Percentiles rank a stretch among this genome's conserved stretches.
These are phyloP conservation scores for Populus tremula DNA, from an alignment of 345 rosid genomes.

Conservation along the genomic window DNA sequence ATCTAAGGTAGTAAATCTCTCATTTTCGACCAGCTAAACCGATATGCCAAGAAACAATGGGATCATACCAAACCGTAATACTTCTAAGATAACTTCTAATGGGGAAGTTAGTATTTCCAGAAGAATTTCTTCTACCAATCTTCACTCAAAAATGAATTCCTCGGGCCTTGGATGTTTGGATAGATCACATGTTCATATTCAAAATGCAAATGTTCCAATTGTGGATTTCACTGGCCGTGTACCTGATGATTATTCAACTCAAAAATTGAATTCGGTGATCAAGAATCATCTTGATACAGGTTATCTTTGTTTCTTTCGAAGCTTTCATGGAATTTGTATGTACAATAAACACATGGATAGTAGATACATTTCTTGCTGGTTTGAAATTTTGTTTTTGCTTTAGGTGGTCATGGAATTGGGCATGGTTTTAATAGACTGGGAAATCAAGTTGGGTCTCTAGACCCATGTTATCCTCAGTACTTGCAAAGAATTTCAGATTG, in stretches of 20 bases:
- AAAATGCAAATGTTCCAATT: slow-evolving; percentile 40
- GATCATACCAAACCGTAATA: slow-evolving; percentile 34
- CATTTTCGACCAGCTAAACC: slow-evolving; percentile 42
- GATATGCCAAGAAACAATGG: slow-evolving; percentile 47
- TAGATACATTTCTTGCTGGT: background rate
- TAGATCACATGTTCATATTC: slow-evolving; percentile 40
- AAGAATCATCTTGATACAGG: slow-evolving; percentile 52
- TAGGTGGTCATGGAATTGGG: slow-evolving; percentile 44
- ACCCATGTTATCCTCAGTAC: slow-evolving; percentile 52
- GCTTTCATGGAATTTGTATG: background rate
- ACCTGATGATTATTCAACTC: slow-evolving; percentile 47
- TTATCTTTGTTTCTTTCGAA: slow-evolving; percentile 22
- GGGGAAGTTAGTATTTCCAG: slow-evolving; percentile 57
- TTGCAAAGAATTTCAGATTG: slow-evolving; percentile 46
- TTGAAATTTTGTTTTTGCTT: slow-evolving; percentile 20
- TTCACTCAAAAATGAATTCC: slow-evolving; percentile 47
- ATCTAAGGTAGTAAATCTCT: slow-evolving; percentile 42
- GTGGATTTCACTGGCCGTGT: slow-evolving; percentile 35
- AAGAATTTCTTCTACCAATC: slow-evolving; percentile 61
- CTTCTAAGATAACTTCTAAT: slow-evolving; percentile 41
- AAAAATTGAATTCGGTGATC: slow-evolving; percentile 41
- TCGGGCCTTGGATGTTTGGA: slow-evolving; percentile 50
- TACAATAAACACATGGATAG: background rate
- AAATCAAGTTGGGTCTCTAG: slow-evolving; percentile 47
- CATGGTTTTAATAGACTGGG: slow-evolving; percentile 38